Evolutionary conservation across 2,329 filamentous ascomycete species (phyloP), one percentile per base, ranked within the genome.

Genomic region (Fusarium pseudograminearum): DNA sequence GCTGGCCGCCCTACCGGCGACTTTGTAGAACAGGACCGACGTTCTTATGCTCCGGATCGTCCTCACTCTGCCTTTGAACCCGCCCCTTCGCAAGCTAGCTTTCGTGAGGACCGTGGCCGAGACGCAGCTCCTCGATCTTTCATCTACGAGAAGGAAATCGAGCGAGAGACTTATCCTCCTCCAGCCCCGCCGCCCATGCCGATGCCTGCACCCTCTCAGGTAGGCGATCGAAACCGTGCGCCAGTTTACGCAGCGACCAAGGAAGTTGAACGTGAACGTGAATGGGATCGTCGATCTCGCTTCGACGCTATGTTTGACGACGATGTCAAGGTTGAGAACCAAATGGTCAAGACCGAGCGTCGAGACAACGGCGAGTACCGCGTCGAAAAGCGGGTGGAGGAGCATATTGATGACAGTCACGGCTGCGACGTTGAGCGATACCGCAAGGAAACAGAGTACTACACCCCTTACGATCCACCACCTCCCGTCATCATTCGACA

Each of bases 401-500:
- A 87, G 68, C 82, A 82, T 48, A 78, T 82, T 30, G 83, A 85
- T 45, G 83, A 85, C 26, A 71, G 77, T 20, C 76, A 76, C 24
- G 81, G 82, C 45, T 82, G 81, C 58, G 85, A 89, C 20, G 73
- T 89, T 42, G 88, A 90, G 75, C 84, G 83, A 74, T 89, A 88
- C 73, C 85, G 85, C 73, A 86, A 85, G 76, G 88, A 90, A 75
- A 87, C 86, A 4, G 88, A 90, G 70, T 90, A 89, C 76, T 90
- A 86, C 72, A 80, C 84, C 45, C 84, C 84, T 5, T 80, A 83
- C 28, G 81, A 86, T 24, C 76, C 82, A 4, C 73, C 73, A 36
- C 57, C 72, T 20, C 86, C 86, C 7, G 83, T 89, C 63, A 81
- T 89, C 57, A 87, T 89, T 67, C 86, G 86, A 53, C 84, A 87